Base-by-base conservation (phyloP, 176 grass and related monocot genomes). In the Olyra latifolia region DNA sequence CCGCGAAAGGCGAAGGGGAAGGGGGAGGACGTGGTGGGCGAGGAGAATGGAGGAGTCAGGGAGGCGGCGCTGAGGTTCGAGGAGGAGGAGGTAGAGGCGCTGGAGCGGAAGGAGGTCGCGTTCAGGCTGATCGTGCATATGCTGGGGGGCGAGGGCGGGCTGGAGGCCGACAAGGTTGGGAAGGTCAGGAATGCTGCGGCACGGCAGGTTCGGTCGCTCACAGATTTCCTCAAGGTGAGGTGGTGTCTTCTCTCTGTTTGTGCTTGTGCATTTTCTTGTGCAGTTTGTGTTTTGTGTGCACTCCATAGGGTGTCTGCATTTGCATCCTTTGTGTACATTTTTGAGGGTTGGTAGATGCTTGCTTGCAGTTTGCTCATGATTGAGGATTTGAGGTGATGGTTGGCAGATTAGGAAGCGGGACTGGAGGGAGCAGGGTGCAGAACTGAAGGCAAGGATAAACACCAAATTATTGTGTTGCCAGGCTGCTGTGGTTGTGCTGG, bases 341-440 rank as follows among this genome's bases (percentile, higher is more conserved):
- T 9, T 17, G 19, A 42, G 53, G 25, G 16, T 42, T 69, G 48
- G 10, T 78, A 62, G 47, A 74, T 53, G 42, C 42, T 58, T 91
- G 28, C 60, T 61, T 80, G 35, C 7, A 10, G 53, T 68, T 82
- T 45, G 50, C 41, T 91, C 75, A 46, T 77, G 78, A 24, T 62
- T 75, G 76, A 27, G 62, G 23, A 75, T 20, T 62, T 75, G 76
- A 27, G 62, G 23, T 78, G 71, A 82, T 86, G 76, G 23, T 59
- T 82, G 78, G 38, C 82, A 98, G 92, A 92, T 98, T 75, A 94
- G 96, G 73, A 98, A 98, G 82, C 86, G 92, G 66, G 96, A 98
- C 72, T 98, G 96, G 96, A 95, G 70, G 86, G 96, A 95, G 75
- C 96, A 98, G 74, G 96, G 96, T 27, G 78, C 65, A 19, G 90